Evolutionary conservation across 805 yeast species (phyloP), one percentile per base, ranked within the genome.

Genomic region (Brettanomyces naardenensis): DNA sequence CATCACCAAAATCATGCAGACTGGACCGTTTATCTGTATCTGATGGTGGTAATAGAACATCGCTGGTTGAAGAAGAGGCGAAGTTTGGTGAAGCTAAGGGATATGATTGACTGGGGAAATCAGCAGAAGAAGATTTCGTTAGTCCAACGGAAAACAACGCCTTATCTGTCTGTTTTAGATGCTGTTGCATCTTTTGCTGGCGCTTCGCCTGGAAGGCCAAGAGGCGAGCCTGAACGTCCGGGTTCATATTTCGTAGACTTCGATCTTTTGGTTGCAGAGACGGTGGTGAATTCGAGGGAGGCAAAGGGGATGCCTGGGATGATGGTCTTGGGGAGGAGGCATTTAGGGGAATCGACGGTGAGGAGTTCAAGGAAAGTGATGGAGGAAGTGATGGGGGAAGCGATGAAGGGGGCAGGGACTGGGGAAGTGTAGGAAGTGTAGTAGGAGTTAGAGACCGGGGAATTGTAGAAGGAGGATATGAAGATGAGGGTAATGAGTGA

Each of bases 171-270:
- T 42, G 33, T 4, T 28, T n/a, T 21, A 35, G 33, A 4, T 40
- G 35, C 20, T 42, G 45, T 31, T 40, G 45, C 27, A 42, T 45
- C 38, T 53, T 54, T 36, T 54, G 61, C 41, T 76, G 78, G 47
- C 96, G 72, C 52, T 81, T 78, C 45, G 85, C 87, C 58, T 88
- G 96, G 50, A 89, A 84, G 0, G 95, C 95, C 56, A 83, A 63
- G 27, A 89, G 70, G 45, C 92, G 68, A 1, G 95, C 96, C 58
- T 88, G 96, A 29, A 87, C 73, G 44, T 84, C 90, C 9, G 92
- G 80, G 49, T 72, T 78, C 36, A 80, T 64, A 11, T 64, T 58
- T 25, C 66, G 36, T 15, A 23, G 14, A 10, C 18, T 6, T 9
- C 18, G n/a, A n/a, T 32, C 35, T 13, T 33, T 11, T 7, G 30